Conservation (phyloP, 2,329 filamentous ascomycete genomes). For the Fusarium piperis region DNA sequence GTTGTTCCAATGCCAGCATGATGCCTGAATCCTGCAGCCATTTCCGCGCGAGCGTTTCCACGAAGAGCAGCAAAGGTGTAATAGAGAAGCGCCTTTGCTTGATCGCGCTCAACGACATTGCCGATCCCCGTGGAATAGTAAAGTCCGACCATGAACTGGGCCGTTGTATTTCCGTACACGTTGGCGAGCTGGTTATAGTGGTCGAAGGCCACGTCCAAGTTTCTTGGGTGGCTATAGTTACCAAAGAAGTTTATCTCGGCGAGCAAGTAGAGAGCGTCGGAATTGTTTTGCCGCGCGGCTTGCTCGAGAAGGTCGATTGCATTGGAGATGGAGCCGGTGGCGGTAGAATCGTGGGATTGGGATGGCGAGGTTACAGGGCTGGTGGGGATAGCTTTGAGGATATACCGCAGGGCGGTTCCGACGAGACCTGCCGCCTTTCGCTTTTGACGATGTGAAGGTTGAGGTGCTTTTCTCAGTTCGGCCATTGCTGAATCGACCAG, state of each 20-base stretch:
- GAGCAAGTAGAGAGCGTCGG: slow-evolving; percentile 88
- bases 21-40: slow-evolving; percentile 91
- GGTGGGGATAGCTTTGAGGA: slow-evolving; percentile 60
- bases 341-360: slow-evolving; percentile 46
- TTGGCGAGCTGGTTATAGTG: slow-evolving; percentile 83
- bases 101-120: slow-evolving; percentile 81
- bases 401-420: slow-evolving; percentile 54
- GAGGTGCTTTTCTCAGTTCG: slow-evolving; percentile 61
- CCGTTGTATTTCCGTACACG: slow-evolving; percentile 85
- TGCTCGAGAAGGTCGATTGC: slow-evolving; percentile 64
- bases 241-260: slow-evolving; percentile 98
- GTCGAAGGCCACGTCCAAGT: slow-evolving; percentile 81
- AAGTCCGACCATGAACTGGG: slow-evolving; percentile 94
- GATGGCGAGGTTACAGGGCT: slow-evolving; percentile 59
- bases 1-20: slow-evolving; percentile 86
- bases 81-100: slow-evolving; percentile 91
- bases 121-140: slow-evolving; percentile 96
- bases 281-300: slow-evolving; percentile 66
- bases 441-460: slow-evolving; percentile 54
- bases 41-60: slow-evolving; percentile 86
- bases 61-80: slow-evolving; percentile 91
- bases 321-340: slow-evolving; percentile 58
- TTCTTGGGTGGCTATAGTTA: slow-evolving; percentile 86
- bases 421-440: slow-evolving; percentile 57
- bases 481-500: slow-evolving; percentile 62